Base-by-base conservation (phyloP, 306 rosid species). In the Albizia julibrissin region DNA sequence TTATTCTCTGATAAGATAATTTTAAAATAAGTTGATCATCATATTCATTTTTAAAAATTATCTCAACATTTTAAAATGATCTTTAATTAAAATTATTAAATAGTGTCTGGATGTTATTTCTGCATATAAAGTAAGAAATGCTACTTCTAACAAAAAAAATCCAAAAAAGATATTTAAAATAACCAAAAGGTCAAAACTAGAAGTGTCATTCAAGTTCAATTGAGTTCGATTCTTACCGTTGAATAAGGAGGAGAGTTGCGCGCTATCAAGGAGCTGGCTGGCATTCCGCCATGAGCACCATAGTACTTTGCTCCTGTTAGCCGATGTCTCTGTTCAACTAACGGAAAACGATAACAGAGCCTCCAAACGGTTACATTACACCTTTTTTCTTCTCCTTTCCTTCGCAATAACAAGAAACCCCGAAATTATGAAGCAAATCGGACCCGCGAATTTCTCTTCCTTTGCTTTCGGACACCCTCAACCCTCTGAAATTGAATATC, bases 371-470 rank as follows among this genome's bases (percentile, higher is more conserved):
- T 89, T 86, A 84, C 92, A 87, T 78, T 72, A 72, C 85, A 81
- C 86, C 82, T 89, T 85, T 76, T 80, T 73, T 80, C 33, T 47
- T 50, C 21, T 37, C 65, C 79, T 34, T 21, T 50, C 47, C 37
- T 81, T 77, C 49, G 69, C 80, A 78, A 58, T 11, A 44, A 74
- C 78, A 39, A 46, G 37, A 69, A 69, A 79, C 21, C 69, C 64
- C 33, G 5, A 79, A 67, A 72, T 47, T 49, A 73, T 64, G 82
- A 81, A 50, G 62, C 79, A 80, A 82, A 88, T 88, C 7, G 87
- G 90, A 89, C 92, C 90, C 89, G 88, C 86, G 82, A 87, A 58
- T 82, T 78, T 82, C 72, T 81, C 43, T 80, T 77, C 97, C 93
- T 82, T 68, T 58, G 54, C 81, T 88, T 85, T 86, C 86, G 93